Percentiles rank a stretch among this genome's conserved stretches.
These are phyloP conservation scores for Fomitopsis betulina DNA, from an alignment of 1,284 basidiomycete species.

Conservation along the genomic window DNA sequence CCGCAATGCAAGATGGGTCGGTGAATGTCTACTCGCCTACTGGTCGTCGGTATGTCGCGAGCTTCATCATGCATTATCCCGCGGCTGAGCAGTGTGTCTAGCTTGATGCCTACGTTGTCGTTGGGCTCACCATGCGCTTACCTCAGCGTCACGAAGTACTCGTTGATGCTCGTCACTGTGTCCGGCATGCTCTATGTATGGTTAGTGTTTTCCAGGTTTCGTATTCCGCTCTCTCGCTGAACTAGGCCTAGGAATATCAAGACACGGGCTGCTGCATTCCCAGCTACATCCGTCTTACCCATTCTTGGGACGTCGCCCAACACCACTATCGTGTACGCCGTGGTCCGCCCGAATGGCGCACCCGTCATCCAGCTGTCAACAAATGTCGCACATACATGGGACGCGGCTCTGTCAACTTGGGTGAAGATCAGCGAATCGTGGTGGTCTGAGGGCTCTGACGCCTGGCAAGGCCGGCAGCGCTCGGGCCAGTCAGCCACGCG, in stretches of 20 bases:
- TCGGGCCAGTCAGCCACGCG: slow-evolving; percentile 35
- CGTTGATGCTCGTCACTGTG: slow-evolving; percentile 70
- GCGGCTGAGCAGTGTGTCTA: slow-evolving; percentile 26
- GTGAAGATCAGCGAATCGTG: slow-evolving; percentile 71
- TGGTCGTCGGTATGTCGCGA: slow-evolving; percentile 58
- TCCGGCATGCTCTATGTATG: slow-evolving; percentile 70
- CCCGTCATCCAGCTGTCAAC: slow-evolving; percentile 75
- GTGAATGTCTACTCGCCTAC: slow-evolving; percentile 76
- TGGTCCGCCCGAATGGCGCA: slow-evolving; percentile 72
- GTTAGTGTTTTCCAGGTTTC: slow-evolving; percentile 38
- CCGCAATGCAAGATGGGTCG: slow-evolving; percentile 71
- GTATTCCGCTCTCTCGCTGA: slow-evolving; percentile 4
- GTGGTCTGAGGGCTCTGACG: slow-evolving; percentile 77
- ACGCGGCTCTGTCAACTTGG: slow-evolving; percentile 62
- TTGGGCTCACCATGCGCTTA: slow-evolving; percentile 71
- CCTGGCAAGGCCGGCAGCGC: slow-evolving; percentile 71
- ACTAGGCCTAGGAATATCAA: slow-evolving; percentile 60
- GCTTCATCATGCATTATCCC: slow-evolving; percentile 8
- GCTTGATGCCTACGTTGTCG: slow-evolving; percentile 69
- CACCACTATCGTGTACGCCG: slow-evolving; percentile 49
- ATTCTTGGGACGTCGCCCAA: slow-evolving; percentile 55
- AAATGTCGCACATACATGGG: slow-evolving; percentile 75
- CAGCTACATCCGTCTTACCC: slow-evolving; percentile 58
- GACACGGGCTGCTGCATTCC: slow-evolving; percentile 56
- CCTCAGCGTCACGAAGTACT: slow-evolving; percentile 59